Conservation (phyloP, 2,329 filamentous ascomycete species). For the Fusarium anguioides region DNA sequence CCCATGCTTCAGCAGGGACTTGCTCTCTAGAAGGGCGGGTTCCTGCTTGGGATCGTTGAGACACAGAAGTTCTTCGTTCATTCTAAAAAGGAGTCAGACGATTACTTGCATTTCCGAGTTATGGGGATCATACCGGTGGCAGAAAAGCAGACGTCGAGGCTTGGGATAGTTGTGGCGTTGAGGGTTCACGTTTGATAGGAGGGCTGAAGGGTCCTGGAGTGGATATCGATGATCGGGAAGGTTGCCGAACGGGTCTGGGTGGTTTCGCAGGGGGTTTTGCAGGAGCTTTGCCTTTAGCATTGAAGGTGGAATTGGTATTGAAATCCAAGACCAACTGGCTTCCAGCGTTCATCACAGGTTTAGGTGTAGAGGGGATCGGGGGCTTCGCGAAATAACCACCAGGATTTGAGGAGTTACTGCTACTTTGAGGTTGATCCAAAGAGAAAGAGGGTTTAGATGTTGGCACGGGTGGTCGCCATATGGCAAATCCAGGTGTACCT, state of each 20-base stretch:
- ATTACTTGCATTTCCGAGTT: too few relatives aligned
- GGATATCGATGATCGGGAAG: conserved; percentile 39
- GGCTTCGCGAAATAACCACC: conserved; percentile 51
- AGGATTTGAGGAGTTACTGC: conserved; percentile 34
- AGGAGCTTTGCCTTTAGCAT: conserved; percentile 51
- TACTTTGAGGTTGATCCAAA: conserved; percentile 38
- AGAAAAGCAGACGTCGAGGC: conserved; percentile 40
- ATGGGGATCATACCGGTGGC: conserved; percentile 42
- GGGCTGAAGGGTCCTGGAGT: conserved; percentile 41
- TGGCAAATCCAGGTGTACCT: conserved; percentile 53
- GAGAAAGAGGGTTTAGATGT: conserved; percentile 39
- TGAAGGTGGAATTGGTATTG: conserved; percentile 47
- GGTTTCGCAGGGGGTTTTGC: conserved; percentile 49
- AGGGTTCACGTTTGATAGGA: conserved; percentile 48
- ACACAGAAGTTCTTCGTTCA: conserved; percentile 46
- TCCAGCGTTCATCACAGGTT: conserved; percentile 50
- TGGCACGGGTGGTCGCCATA: conserved; percentile 52
- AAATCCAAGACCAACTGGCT: conserved; percentile 54
- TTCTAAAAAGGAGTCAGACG: conserved; percentile 36
- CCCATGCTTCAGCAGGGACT: conserved; percentile 60
- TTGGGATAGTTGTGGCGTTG: conserved; percentile 45
- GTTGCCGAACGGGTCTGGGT: conserved; percentile 43
- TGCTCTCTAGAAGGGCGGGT: conserved; percentile 55
- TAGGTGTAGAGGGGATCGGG: conserved; percentile 54
- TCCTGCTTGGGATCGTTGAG: conserved; percentile 48